A percentile compares a stretch with the other conserved stretches of the same genome.
Conservation (phyloP, 2,329 filamentous ascomycete genomes). For the Ustulina deusta region DNA sequence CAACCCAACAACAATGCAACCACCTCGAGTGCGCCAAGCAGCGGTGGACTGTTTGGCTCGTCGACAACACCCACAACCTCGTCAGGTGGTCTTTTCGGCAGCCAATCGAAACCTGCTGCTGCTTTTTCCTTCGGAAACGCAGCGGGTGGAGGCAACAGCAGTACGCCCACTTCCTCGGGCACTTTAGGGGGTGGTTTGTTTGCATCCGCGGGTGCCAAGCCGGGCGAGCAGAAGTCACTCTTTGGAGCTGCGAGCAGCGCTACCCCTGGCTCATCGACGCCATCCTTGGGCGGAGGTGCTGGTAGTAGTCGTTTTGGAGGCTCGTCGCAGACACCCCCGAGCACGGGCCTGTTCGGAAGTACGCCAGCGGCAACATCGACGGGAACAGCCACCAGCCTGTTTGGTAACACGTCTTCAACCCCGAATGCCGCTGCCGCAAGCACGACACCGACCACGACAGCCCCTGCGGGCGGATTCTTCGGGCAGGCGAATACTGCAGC, state of each 20-base stretch:
- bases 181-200: slow-evolving; percentile 50
- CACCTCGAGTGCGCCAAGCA: slow-evolving; percentile 54
- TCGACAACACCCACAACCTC: slow-evolving; percentile 41
- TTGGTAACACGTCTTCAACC: slow-evolving; percentile 49
- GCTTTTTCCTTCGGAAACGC: slow-evolving; percentile 58
- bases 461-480: slow-evolving; percentile 47
- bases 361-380: slow-evolving; percentile 47
- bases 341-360: slow-evolving; percentile 47
- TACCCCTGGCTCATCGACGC: slow-evolving; percentile 43
- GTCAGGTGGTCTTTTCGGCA: slow-evolving; percentile 35
- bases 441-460: slow-evolving; percentile 43
- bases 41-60: slow-evolving; percentile 51
- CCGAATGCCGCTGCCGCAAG: slow-evolving; percentile 43
- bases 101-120: slow-evolving; percentile 46
- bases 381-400: slow-evolving; percentile 43
- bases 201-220: slow-evolving; percentile 49
- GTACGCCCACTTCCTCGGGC: slow-evolving; percentile 41
- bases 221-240: slow-evolving; percentile 49
- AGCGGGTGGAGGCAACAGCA: slow-evolving; percentile 41
- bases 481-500: slow-evolving; percentile 44
- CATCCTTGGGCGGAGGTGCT: slow-evolving; percentile 44
- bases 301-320: slow-evolving; percentile 45
- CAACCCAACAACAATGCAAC: slow-evolving; percentile 53
- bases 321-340: slow-evolving; percentile 40
- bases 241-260: slow-evolving; percentile 46